Percentiles rank a stretch among this genome's conserved stretches.
Evolutionary conservation across 345 rosid species (phyloP).

Genomic region (Linum trigynum): DNA sequence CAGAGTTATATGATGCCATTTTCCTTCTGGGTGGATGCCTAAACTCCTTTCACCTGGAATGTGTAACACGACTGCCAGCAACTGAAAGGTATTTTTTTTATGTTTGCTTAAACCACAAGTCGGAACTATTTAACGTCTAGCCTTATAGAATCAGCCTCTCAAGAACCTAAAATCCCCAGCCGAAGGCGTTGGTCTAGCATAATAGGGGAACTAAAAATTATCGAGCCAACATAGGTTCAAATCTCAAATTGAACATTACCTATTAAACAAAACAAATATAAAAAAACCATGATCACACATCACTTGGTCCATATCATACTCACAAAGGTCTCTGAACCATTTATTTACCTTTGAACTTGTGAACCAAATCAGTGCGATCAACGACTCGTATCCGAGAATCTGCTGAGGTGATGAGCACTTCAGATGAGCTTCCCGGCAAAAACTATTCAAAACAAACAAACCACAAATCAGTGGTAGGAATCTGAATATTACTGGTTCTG

Average conservation of each 20-base stretch:
- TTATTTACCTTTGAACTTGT: slow-evolving; percentile 79
- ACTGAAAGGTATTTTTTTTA: not conserved
- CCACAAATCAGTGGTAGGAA: slow-evolving; percentile 12
- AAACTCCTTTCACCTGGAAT: too few relatives aligned
- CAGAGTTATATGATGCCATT: too few relatives aligned
- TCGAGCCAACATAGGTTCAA: not conserved
- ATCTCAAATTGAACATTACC: too few relatives aligned
- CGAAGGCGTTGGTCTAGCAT: not conserved
- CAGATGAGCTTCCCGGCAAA: slow-evolving; percentile 88
- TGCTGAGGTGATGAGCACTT: slow-evolving; percentile 87
- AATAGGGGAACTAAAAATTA: too few relatives aligned
- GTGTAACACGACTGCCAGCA: not conserved
- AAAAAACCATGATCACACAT: too few relatives aligned
- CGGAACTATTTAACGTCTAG: not conserved
- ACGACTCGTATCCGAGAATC: slow-evolving; percentile 88
- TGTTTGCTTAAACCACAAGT: not conserved
- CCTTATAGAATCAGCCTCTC: not conserved
- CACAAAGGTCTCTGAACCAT: not conserved
- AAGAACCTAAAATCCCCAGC: not conserved
- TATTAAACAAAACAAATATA: too few relatives aligned
- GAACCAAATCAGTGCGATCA: slow-evolving; percentile 67
- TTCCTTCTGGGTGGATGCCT: too few relatives aligned
- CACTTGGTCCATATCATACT: too few relatives aligned
- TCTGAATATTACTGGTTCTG: not conserved
- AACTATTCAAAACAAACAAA: slow-evolving; percentile 41